phyloP scores from a whole-genome alignment of 2,329 filamentous ascomycete genomes.

The Nemania abortiva region DNA sequence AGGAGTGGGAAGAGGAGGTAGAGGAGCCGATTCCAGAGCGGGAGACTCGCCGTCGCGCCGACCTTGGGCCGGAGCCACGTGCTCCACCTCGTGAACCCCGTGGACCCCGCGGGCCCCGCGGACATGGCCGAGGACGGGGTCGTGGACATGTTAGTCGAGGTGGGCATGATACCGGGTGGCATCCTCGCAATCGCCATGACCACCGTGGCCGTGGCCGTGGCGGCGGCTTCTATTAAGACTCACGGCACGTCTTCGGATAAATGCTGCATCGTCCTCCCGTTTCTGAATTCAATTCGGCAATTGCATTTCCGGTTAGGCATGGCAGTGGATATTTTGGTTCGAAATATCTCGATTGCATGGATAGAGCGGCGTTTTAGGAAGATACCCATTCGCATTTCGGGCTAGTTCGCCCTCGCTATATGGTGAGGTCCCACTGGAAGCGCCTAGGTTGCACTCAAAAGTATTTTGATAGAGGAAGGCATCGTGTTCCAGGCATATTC shows the following conservation, averaged over 20 bases:
- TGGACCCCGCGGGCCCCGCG: slow-evolving; percentile 40
- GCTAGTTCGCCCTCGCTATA: slow-evolving; percentile 17
- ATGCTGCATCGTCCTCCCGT: neutral
- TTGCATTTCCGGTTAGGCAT: slow-evolving; percentile 24
- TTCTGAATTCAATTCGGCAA: slow-evolving; percentile 10
- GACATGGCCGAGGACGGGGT: slow-evolving; percentile 44
- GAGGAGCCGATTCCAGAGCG: slow-evolving; percentile 67
- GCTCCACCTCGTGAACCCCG: slow-evolving; percentile 46
- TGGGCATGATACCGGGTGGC: slow-evolving; percentile 47
- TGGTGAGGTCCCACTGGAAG: slow-evolving; percentile 1
- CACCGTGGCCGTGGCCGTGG: slow-evolving; percentile 46
- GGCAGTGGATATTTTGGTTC: slow-evolving; percentile 12
- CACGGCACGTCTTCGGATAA: neutral
- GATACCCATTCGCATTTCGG: slow-evolving; percentile 42
- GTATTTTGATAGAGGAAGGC: slow-evolving; percentile 1
- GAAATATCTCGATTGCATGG: slow-evolving; percentile 20
- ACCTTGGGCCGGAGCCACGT: slow-evolving; percentile 45
- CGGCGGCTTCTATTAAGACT: slow-evolving; percentile 40
- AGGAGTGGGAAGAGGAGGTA: slow-evolving; percentile 82
- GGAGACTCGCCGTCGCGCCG: slow-evolving; percentile 41
- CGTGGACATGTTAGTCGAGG: slow-evolving; percentile 42
- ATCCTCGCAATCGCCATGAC: slow-evolving; percentile 46
- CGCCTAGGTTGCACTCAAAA: slow-evolving; percentile 4
- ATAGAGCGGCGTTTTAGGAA: slow-evolving; percentile 39
- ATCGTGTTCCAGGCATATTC: neutral